Conservation (phyloP, 768 basidiomycete species). For the Pisolithus microcarpus region DNA sequence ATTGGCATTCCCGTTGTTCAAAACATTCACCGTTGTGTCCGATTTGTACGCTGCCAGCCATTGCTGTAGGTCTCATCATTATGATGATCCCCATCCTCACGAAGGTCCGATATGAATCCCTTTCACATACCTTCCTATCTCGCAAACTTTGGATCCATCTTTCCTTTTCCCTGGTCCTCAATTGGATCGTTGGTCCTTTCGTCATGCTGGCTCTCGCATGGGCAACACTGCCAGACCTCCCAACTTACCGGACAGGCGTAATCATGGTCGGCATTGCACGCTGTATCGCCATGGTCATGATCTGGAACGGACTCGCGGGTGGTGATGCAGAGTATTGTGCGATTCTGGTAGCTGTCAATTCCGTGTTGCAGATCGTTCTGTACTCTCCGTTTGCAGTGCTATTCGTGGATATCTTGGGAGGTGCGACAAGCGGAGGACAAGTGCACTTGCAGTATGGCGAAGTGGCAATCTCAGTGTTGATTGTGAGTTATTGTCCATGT, state of each 20-base stretch:
- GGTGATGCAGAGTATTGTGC: slow-evolving; percentile 71
- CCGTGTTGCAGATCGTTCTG: slow-evolving; percentile 67
- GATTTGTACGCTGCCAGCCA: slow-evolving; percentile 41
- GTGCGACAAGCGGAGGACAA: slow-evolving; percentile 24
- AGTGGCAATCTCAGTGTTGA: slow-evolving; percentile 61
- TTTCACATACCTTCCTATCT: slow-evolving; percentile 51
- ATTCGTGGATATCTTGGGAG: slow-evolving; percentile 65
- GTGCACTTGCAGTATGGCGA: slow-evolving; percentile 49
- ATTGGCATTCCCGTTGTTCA: not conserved
- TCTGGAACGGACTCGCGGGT: slow-evolving; percentile 71
- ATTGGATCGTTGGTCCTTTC: slow-evolving; percentile 78
- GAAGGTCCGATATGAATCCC: slow-evolving; percentile 69
- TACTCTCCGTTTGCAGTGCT: slow-evolving; percentile 62
- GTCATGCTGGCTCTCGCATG: slow-evolving; percentile 82
- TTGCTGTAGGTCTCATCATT: slow-evolving; percentile 71
- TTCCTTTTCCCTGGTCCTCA: slow-evolving; percentile 57
- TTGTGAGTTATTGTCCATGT: slow-evolving; percentile 37
- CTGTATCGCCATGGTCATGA: slow-evolving; percentile 60
- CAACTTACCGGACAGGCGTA: slow-evolving; percentile 68
- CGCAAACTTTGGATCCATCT: slow-evolving; percentile 59
- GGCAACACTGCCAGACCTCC: slow-evolving; percentile 77
- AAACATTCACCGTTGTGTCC: not conserved
- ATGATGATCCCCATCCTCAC: slow-evolving; percentile 87
- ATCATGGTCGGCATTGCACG: slow-evolving; percentile 60
- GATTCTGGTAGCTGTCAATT: slow-evolving; percentile 75